Percentiles rank a stretch among this genome's conserved stretches.
These are phyloP conservation scores for Cucumis melo DNA, from an alignment of 306 rosid genomes.

Conservation along the genomic window DNA sequence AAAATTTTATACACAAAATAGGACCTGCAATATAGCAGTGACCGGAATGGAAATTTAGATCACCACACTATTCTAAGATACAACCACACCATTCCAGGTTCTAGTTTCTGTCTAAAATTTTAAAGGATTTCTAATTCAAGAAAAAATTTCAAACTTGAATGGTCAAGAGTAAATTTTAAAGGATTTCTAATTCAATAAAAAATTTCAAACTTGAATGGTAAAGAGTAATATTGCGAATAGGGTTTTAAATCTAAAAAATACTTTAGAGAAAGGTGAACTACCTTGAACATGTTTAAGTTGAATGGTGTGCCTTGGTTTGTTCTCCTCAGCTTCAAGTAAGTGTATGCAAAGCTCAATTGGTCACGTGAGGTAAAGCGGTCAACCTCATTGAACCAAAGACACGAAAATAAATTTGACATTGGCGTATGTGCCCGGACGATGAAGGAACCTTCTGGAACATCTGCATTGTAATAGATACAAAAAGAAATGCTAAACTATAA, in stretches of 20 bases:
- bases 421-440: conserved; percentile 92
- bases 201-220: too few relatives aligned
- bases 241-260: background rate
- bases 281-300: conserved; percentile 79
- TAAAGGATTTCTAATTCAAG: too few relatives aligned
- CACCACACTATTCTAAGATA: too few relatives aligned
- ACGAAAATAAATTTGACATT: conserved; percentile 80
- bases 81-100: too few relatives aligned
- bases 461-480: conserved; percentile 24
- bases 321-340: conserved; percentile 74
- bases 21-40: too few relatives aligned
- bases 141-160: too few relatives aligned
- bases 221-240: too few relatives aligned
- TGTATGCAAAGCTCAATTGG: conserved; percentile 87
- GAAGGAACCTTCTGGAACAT: conserved; percentile 95
- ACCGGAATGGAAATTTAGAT: too few relatives aligned
- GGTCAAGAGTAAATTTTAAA: too few relatives aligned
- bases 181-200: too few relatives aligned
- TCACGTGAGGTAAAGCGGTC: conserved; percentile 92
- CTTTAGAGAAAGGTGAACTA: conserved; percentile 5
- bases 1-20: too few relatives aligned
- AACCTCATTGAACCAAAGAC: conserved; percentile 97
- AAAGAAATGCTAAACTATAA: conserved; percentile 7
- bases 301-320: conserved; percentile 59
- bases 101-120: too few relatives aligned